A percentile compares a stretch with the other conserved stretches of the same genome.
Conservation (phyloP, 257 asterid genomes). For the Vinca minor region DNA sequence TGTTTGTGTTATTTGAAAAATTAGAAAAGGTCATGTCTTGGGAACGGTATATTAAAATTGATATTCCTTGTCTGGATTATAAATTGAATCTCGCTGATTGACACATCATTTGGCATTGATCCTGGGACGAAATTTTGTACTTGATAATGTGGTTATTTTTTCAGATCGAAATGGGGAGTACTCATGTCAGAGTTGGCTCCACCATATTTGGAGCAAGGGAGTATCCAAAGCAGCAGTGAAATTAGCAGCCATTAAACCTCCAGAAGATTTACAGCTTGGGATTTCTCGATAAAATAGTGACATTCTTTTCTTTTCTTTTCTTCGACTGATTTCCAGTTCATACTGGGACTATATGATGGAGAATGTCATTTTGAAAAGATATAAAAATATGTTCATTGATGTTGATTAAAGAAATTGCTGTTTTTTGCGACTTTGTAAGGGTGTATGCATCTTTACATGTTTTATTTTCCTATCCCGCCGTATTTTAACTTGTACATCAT, state of each 20-base stretch:
- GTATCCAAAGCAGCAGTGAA: constrained; percentile 47
- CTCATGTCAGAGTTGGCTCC: constrained; percentile 91
- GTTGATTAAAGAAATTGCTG: not conserved
- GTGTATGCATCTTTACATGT: no score
- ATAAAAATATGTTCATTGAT: not conserved
- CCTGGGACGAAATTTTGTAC: not conserved
- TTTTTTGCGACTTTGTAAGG: no score
- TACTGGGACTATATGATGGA: not conserved
- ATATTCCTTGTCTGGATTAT: not conserved
- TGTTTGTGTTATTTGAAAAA: not conserved
- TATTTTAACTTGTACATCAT: no score
- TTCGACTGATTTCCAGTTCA: not conserved
- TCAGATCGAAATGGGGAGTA: constrained; percentile 97
- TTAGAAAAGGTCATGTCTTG: no score
- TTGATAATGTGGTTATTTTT: constrained; percentile 14
- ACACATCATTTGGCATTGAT: not conserved
- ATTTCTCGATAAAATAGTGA: not conserved
- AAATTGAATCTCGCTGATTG: no score
- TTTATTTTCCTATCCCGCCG: no score
- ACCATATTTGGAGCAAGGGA: constrained; percentile 95
- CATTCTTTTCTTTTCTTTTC: not conserved
- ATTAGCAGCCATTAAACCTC: constrained; percentile 5
- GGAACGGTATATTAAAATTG: not conserved
- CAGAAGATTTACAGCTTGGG: not conserved
- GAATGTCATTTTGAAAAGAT: not conserved